Evolutionary conservation across 2,329 filamentous ascomycete species (phyloP), one percentile per base, ranked within the genome.

Genomic region (Trichoderma sp.): DNA sequence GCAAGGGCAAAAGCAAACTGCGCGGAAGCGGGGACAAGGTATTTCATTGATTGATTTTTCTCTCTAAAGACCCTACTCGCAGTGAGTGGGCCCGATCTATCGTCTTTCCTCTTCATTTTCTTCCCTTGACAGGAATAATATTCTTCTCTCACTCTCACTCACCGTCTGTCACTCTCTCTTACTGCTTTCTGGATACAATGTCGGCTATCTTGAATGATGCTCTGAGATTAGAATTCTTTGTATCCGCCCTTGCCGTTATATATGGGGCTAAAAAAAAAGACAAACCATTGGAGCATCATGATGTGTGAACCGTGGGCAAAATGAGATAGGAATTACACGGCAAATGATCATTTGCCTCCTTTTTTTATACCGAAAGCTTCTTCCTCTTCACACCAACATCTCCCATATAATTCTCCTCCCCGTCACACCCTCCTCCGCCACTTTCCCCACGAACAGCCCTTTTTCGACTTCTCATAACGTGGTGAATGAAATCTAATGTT

Each of bases 1-100:
- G 92, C 73, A 97, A 97, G 82, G 93, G 94, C 74, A 95, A 92
- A 82, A 95, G 88, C 82, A 95, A 93, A 80, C 89, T 97, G 79
- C 84, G 86, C 72, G 87, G 85, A 77, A 87, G 87, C 72, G 88
- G 89, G 77, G 92, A 96, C 81, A 96, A 96, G 92, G 92, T 94
- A 92, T 93, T 93, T 89, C 87, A 89, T 83, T 91, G 84, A 87
- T 78, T 74, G 67, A 75, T 79, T 77, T 76, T 77, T 80, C 40
- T 43, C 40, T 76, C 73, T 77, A 71, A 68, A 66, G 68, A 56
- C 68, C 68, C 69, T 69, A 49, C 71, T 68, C 70, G 68, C 70
- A 69, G 69, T 70, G 71, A 70, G 71, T 72, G 71, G 71, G 72
- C 68, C 53, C 61, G 57, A n/a, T 43, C 40, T 43, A n/a, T 43